These are phyloP conservation scores for Hypoxylon sp. DNA, from an alignment of 2,329 filamentous ascomycete species.

Conservation along the genomic window DNA sequence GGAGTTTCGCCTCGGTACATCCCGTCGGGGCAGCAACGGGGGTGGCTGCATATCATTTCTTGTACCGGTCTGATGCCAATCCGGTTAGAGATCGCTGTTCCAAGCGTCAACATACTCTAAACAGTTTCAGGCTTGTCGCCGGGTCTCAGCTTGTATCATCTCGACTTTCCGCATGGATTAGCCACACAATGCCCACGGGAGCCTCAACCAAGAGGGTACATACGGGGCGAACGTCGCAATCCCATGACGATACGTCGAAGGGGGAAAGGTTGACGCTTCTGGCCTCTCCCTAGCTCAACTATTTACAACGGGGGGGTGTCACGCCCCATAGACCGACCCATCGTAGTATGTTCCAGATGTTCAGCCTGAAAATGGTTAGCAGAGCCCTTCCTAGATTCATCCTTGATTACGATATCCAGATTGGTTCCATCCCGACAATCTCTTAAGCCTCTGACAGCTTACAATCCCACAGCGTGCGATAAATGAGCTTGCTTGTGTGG, in stretches of 20 bases:
- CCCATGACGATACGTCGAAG: conserved; percentile 17
- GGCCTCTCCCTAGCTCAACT: too few relatives aligned
- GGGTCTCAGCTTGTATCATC: conserved; percentile 50
- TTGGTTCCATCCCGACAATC: neutral
- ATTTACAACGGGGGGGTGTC: too few relatives aligned
- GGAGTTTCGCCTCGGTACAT: conserved; percentile 36
- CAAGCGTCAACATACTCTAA: conserved; percentile 40
- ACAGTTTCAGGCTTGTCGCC: conserved; percentile 52
- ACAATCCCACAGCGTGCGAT: too few relatives aligned
- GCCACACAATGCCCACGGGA: conserved; percentile 1
- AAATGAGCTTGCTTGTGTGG: too few relatives aligned
- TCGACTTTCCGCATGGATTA: conserved; percentile 7
- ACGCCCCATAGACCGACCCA: too few relatives aligned
- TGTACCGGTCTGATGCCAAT: conserved; percentile 44
- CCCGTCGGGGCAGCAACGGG: too few relatives aligned
- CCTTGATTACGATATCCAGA: neutral
- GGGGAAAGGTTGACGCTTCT: too few relatives aligned
- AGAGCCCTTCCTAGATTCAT: conserved; percentile 27
- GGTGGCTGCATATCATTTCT: conserved; percentile 24
- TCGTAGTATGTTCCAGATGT: too few relatives aligned
- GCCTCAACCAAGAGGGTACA: conserved; percentile 21
- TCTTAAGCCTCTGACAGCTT: too few relatives aligned
- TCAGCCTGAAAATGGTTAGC: conserved; percentile 19
- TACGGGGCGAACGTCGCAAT: conserved; percentile 15
- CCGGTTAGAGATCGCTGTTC: conserved; percentile 45